Conservation (phyloP, 495 filamentous ascomycete genomes). For the Jackrogersella minutella region DNA sequence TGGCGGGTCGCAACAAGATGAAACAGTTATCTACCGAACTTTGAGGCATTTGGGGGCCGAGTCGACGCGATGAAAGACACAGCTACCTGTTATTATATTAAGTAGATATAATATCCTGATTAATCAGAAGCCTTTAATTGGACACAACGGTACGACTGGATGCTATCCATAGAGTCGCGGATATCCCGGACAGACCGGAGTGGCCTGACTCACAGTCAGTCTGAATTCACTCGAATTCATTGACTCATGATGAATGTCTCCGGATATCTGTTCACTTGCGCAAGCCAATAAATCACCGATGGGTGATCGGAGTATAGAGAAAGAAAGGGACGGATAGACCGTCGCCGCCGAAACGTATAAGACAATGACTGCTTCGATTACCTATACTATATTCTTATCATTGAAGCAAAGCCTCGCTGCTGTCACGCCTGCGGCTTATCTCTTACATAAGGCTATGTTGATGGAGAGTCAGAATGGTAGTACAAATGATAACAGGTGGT, state of each 20-base stretch:
- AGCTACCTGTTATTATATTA: too few relatives aligned
- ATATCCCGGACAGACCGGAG: conserved; percentile 15
- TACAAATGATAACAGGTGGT: conserved; percentile 2
- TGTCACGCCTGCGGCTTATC: conserved; percentile 27
- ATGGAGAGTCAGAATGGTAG: conserved; percentile 8
- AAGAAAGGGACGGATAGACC: conserved; percentile 1
- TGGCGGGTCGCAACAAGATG: conserved; percentile 25
- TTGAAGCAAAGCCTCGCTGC: conserved; percentile 28
- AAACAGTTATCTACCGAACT: conserved; percentile 19
- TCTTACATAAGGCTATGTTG: conserved; percentile 34
- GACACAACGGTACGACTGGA: conserved; percentile 5
- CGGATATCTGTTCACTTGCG: background rate
- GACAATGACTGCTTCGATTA: conserved; percentile 14
- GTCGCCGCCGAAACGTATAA: conserved; percentile 23
- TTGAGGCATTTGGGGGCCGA: conserved; percentile 18
- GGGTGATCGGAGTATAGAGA: conserved; percentile 18
- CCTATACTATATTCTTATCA: conserved; percentile 14
- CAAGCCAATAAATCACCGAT: conserved; percentile 11
- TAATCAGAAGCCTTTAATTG: conserved; percentile 13
- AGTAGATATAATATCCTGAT: background rate
- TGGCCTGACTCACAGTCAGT: conserved; percentile 18
- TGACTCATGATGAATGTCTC: conserved; percentile 16
- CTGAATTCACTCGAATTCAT: conserved; percentile 4
- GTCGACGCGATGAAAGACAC: background rate
- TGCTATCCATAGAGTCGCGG: conserved; percentile 15